Base-by-base conservation (phyloP, 108 stramenopile species). In the Asterionellopsis glacialis region DNA sequence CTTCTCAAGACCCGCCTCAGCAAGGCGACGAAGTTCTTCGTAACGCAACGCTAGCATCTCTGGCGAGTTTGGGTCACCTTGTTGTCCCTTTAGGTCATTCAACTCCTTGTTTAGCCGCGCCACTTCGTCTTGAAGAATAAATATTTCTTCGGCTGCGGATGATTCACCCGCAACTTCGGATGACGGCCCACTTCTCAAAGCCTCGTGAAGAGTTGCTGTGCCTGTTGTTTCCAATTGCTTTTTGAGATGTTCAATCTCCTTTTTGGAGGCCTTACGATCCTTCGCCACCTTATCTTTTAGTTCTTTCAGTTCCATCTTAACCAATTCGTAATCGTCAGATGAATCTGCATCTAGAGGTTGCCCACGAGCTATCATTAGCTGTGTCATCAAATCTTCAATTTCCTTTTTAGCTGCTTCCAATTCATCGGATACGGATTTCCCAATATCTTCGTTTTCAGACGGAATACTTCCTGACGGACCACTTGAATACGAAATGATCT, bases 81-180 rank as follows among this genome's bases (percentile, higher is more conserved):
- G 19, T 23, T 48, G 39, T 38, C 44, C 6, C 21, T 28, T 41
- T 23, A 21, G 18, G 59, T 75, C 18, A 27, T 14, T 44, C 21
- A 79, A 42, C 38, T 79, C 78, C 13, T 45, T 65, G 15, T 68
- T 57, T 10, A 78, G 65, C 23, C 74, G 66, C 49, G 75, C 64
- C 19, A 79, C 56, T 49, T 79, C 78, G 40, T 50, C 61, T 53
- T 77, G 63, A 45, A 74, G 64, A 45, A 63, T 65, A 10, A 55
- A 43, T 52, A 58, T 61, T 26, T 58, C 69, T 59, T 53, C 69
- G 1, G 52, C 55, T 18, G 64, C 38, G 0, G 52, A 49, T 33
- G 33, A 33, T 33, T 7, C 33, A 33, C 33, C 7, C 33, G 33
- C 33, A 33, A 33, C 33, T 33, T 7, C 33, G 2, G 33, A 33